Evolutionary conservation across 2,329 filamentous ascomycete genomes (phyloP).

Genomic region (Alternaria triticimaculans): DNA sequence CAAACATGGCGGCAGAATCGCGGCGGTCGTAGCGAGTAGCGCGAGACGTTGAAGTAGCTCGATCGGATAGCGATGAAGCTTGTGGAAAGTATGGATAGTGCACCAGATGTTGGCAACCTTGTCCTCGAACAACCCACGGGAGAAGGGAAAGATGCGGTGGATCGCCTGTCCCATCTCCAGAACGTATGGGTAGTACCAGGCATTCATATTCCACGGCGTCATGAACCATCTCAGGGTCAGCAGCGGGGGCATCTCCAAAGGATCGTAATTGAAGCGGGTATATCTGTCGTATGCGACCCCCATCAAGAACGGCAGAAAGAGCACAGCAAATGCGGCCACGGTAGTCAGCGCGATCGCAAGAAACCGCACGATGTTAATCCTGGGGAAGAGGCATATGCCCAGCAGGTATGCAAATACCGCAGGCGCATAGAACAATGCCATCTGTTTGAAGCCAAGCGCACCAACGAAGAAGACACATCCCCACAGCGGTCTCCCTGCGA

Average conservation of each 20-base stretch:
- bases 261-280: conserved; percentile 63
- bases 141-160: conserved; percentile 94
- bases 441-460: conserved; percentile 97
- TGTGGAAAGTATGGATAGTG: conserved; percentile 85
- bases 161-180: conserved; percentile 83
- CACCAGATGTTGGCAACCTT: conserved; percentile 99
- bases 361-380: conserved; percentile 71
- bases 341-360: conserved; percentile 79
- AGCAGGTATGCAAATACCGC: conserved; percentile 90
- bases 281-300: conserved; percentile 74
- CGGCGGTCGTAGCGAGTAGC: conserved; percentile 73
- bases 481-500: conserved; percentile 86
- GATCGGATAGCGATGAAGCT: conserved; percentile 77
- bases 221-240: conserved; percentile 12
- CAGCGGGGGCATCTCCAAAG: conserved; percentile 5
- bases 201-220: conserved; percentile 64
- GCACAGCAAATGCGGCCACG: conserved; percentile 71
- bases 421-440: conserved; percentile 97
- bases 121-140: conserved; percentile 95
- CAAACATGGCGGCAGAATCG: conserved; percentile 79
- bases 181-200: conserved; percentile 75
- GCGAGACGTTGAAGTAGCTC: conserved; percentile 77
- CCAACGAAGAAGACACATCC: conserved; percentile 91
- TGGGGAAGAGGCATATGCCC: conserved; percentile 81
- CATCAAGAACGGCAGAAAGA: conserved; percentile 77